Conservation (phyloP, 1,139 yeast species). For the Kodamaea fungicola region DNA sequence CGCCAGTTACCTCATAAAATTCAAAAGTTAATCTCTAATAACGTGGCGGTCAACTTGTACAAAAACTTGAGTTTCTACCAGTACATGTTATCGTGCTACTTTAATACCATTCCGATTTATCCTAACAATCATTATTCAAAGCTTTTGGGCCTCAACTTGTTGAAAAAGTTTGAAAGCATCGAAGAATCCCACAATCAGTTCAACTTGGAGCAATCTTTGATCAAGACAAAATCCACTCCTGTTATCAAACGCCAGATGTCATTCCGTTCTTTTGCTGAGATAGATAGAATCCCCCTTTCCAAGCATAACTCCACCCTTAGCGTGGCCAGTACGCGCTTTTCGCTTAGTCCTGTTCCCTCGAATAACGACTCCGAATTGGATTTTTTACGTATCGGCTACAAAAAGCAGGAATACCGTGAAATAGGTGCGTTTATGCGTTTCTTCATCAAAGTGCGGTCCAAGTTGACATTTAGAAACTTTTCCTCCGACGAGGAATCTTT, state of each 20-base stretch:
- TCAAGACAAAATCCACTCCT: slow-evolving; percentile 29
- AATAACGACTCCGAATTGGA: slow-evolving; percentile 1
- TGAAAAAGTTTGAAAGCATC: slow-evolving; percentile 39
- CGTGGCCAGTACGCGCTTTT: slow-evolving; percentile 12
- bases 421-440: slow-evolving; percentile 16
- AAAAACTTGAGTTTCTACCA: slow-evolving; percentile 35
- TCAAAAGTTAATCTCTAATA: slow-evolving; percentile 33
- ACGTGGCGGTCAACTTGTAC: slow-evolving; percentile 31
- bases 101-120: slow-evolving; percentile 30
- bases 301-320: slow-evolving; percentile 14
- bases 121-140: slow-evolving; percentile 39
- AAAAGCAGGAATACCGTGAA: background rate
- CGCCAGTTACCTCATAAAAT: slow-evolving; percentile 34
- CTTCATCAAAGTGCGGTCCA: slow-evolving; percentile 16
- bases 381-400: background rate
- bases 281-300: slow-evolving; percentile 7
- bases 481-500: slow-evolving; percentile 2
- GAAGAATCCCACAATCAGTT: slow-evolving; percentile 29
- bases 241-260: slow-evolving; percentile 35
- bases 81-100: slow-evolving; percentile 43
- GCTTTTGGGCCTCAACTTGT: slow-evolving; percentile 34
- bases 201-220: slow-evolving; percentile 26
- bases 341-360: slow-evolving; percentile 12
- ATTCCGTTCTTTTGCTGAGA: slow-evolving; percentile 20
- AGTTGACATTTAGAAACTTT: slow-evolving; percentile 14